Evolutionary conservation across 495 filamentous ascomycete genomes (phyloP), one percentile per base, ranked within the genome.

Genomic region (Gamarada debralockiae): DNA sequence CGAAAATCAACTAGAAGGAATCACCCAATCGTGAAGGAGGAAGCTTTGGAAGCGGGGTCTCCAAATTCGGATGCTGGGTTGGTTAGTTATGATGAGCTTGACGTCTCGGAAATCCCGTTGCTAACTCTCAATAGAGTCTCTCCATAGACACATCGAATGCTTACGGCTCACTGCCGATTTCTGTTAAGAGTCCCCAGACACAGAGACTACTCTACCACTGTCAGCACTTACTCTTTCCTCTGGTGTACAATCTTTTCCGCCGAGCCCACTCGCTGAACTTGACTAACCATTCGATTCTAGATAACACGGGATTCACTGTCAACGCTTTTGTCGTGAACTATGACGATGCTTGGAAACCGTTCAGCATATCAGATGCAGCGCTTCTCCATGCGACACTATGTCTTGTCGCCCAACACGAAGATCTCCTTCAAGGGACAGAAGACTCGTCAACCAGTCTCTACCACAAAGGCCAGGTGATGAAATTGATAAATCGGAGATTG

Each of bases 401-500:
- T 42, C 9, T 51, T 1, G 48, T 51, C 2, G 48, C 48, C 4
- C 48, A 51, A 20, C 48, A 51, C 24, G 34, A 51, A 42, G 48
- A 51, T 21, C 36, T 51, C 13, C 6, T 51, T 5, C 48, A 22
- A 25, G 24, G 22, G 2, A 27, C 12, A 0, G 36, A 42, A n/a
- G 48, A 51, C 20, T 51, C 48, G 6, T 15, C 21, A 12, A 37
- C 39, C 2, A 31, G 12, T 3, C 23, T 51, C 13, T 41, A 22
- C 22, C 48, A 51, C 18, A 51, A 51, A 42, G 48, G 48, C 22
- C 21, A 51, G 34, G 48, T 51, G 20, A 51, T 51, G 48, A 41
- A 37, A 20, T 14, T 51, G 13, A 51, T 51, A n/a, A 51, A 41
- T 14, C 6, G 15, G 2, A 4, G 48, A n/a, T 36, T 51, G 13